Base-by-base conservation (phyloP, 208 protist genomes). In the Leishmania gerbilli region DNA sequence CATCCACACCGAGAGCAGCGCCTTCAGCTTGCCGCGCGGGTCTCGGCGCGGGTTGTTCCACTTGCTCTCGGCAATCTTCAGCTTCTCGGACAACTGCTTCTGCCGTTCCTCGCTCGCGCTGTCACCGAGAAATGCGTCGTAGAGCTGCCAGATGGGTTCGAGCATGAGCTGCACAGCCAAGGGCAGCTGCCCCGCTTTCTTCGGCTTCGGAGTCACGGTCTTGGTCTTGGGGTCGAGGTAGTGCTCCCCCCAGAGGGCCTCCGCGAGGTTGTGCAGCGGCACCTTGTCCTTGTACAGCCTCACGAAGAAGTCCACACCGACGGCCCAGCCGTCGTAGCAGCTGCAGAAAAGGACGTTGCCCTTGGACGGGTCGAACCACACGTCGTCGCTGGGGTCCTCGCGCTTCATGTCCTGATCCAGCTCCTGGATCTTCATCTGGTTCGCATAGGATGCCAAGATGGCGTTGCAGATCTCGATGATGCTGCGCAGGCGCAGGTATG, bases 291-390 rank as follows among this genome's bases (percentile, higher is more conserved):
- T 89, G 84, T 99, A 99, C 21, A 99, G 79, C 40, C 86, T 68
- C 13, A 95, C 93, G 88, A 99, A 99, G 68, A 97, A 87, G 51
- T 93, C 81, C 4, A 99, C 79, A 37, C 85, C 89, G 71, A 98
- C 98, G 1, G 91, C 95, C 95, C 96, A 98, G 31, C 95, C 98
- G 82, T 99, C 97, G 69, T 93, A 83, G 37, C 98, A 98, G 80
- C 95, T 99, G 74, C 98, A 97, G 83, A 99, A 99, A 19, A 99
- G 84, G 27, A 99, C 99, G 88, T 99, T 99, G 49, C 98, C 99
- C 47, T 98, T 98, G 47, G 91, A 89, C 5, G 99, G 99, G 74
- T 92, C 92, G 80, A 99, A 99, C 90, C 98, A 99, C 56, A 98
- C 90, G 77, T 99, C 95, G 77, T 97, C 91, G 71, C 86, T 94